phyloP scores from a whole-genome alignment of 192 early-diverging fungal genomes.

The Podila verticillata region DNA sequence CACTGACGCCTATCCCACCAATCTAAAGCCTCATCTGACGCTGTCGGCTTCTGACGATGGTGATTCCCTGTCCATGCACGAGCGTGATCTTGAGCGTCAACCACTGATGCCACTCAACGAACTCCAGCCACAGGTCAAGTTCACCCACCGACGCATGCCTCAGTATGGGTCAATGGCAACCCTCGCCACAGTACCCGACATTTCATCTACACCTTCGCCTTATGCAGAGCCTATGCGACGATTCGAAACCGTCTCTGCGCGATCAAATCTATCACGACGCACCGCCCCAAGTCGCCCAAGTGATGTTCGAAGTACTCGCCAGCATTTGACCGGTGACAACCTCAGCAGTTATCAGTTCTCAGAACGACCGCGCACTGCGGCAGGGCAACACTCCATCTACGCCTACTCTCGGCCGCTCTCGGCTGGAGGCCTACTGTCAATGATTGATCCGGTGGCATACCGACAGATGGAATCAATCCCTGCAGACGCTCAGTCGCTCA shows the following conservation, averaged over 20 bases:
- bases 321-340: background rate
- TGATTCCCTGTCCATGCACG: background rate
- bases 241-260: background rate
- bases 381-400: background rate
- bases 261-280: constrained; percentile 3
- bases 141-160: background rate
- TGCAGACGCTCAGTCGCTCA: constrained; percentile 20
- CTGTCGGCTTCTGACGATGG: background rate
- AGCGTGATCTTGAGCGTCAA: constrained; percentile 15
- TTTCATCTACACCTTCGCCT: background rate
- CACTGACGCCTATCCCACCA: background rate
- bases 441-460: background rate
- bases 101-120: constrained; percentile 16
- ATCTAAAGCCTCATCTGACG: background rate
- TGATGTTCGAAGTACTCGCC: background rate
- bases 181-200: constrained; percentile 4
- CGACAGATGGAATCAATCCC: constrained; percentile 1
- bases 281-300: background rate
- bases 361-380: background rate
- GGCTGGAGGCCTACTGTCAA: constrained; percentile 2
- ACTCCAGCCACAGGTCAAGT: constrained; percentile 16
- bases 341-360: constrained; percentile 1
- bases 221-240: background rate
- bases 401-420: constrained; percentile 13
- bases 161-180: constrained; percentile 43